Evolutionary conservation across 306 rosid species (phyloP).

Genomic region (Vicia sativa): DNA sequence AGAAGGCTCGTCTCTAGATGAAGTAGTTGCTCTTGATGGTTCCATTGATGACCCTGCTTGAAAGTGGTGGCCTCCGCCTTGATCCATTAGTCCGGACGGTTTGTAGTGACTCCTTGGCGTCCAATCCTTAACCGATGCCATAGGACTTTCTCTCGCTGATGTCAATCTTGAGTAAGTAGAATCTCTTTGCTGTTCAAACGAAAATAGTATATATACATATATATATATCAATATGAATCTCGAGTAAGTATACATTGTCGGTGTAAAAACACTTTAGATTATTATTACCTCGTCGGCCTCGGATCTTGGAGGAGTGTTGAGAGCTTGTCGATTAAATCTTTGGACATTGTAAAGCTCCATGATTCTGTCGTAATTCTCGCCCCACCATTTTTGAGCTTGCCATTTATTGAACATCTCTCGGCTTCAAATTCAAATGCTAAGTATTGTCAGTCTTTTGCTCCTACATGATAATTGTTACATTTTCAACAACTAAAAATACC

Average conservation of each 20-base stretch:
- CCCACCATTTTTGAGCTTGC: conserved; percentile 99
- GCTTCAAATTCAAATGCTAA: conserved; percentile 60
- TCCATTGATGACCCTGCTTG: conserved; percentile 59
- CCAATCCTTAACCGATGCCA: conserved; percentile 60
- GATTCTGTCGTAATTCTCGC: conserved; percentile 88
- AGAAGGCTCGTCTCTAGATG: conserved; percentile 87
- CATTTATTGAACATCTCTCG: conserved; percentile 88
- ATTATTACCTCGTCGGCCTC: conserved; percentile 76
- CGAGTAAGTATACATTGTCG: not conserved
- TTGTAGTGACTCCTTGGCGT: conserved; percentile 64
- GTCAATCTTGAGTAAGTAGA: conserved; percentile 47
- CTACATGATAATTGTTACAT: conserved; percentile 35
- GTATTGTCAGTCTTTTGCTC: conserved; percentile 48
- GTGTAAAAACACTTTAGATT: conserved; percentile 4
- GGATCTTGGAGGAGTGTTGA: conserved; percentile 76
- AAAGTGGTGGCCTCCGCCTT: conserved; percentile 48
- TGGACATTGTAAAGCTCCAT: conserved; percentile 93
- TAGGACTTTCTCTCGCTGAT: conserved; percentile 36
- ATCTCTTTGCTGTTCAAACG: conserved; percentile 61
- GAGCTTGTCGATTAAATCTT: conserved; percentile 86
- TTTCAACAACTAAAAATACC: conserved; percentile 40
- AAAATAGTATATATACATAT: not conserved
- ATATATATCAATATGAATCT: not conserved
- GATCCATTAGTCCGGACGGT: conserved; percentile 54
- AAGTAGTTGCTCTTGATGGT: conserved; percentile 80